Conservation (phyloP, 768 basidiomycete genomes). For the Auriculariales sp. region DNA sequence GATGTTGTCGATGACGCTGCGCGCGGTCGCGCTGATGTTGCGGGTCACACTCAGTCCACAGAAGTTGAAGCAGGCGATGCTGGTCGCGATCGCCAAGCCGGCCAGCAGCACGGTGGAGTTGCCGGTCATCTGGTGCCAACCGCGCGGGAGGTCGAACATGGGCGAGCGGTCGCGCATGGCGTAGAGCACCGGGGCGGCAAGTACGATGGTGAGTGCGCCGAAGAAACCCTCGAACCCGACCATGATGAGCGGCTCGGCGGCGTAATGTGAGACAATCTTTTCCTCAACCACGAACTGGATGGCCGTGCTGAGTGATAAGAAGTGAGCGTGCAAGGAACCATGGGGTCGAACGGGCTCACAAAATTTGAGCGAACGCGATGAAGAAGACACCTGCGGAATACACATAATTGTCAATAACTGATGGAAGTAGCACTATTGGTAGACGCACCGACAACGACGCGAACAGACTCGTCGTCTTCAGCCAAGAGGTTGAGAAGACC, state of each 20-base stretch:
- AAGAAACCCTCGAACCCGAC: slow-evolving; percentile 94
- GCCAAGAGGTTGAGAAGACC: slow-evolving; percentile 16
- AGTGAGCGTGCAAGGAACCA: background rate
- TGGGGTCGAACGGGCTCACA: slow-evolving; percentile 35
- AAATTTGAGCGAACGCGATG: slow-evolving; percentile 86
- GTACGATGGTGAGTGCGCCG: slow-evolving; percentile 63
- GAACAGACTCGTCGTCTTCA: slow-evolving; percentile 2
- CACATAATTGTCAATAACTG: background rate
- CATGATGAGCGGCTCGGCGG: slow-evolving; percentile 77
- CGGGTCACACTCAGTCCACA: slow-evolving; percentile 88
- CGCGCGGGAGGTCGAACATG: slow-evolving; percentile 77
- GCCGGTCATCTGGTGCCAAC: slow-evolving; percentile 77
- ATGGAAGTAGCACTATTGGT: background rate
- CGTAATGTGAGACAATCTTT: slow-evolving; percentile 82
- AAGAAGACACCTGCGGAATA: slow-evolving; percentile 64
- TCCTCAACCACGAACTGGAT: slow-evolving; percentile 93
- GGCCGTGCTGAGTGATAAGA: slow-evolving; percentile 47
- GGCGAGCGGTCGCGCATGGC: slow-evolving; percentile 30
- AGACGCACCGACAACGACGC: slow-evolving; percentile 2
- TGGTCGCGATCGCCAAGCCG: slow-evolving; percentile 54
- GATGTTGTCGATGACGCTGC: slow-evolving; percentile 87
- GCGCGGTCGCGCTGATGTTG: slow-evolving; percentile 83
- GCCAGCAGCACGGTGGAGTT: slow-evolving; percentile 58
- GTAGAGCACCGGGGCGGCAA: slow-evolving; percentile 67
- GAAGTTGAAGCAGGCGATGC: slow-evolving; percentile 75